phyloP scores from a whole-genome alignment of 2,329 filamentous ascomycete genomes.

The Trichophyton equinum region DNA sequence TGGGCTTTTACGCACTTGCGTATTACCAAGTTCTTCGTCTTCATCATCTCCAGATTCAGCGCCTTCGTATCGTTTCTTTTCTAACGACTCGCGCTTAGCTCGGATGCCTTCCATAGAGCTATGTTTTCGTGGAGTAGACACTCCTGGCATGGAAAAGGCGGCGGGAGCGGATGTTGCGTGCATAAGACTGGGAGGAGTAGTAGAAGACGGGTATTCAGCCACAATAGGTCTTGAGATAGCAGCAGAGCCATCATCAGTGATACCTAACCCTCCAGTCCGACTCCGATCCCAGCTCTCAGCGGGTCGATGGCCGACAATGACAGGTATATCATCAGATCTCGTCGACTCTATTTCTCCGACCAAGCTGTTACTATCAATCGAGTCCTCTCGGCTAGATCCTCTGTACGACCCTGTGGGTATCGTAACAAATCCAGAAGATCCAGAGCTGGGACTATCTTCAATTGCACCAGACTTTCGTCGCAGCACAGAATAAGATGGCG shows the following conservation, averaged over 20 bases:
- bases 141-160: constrained; percentile 42
- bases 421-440: constrained; percentile 57
- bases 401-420: constrained; percentile 56
- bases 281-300: constrained; percentile 55
- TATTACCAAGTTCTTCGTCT: constrained; percentile 70
- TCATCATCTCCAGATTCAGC: constrained; percentile 88
- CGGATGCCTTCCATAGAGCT: constrained; percentile 62
- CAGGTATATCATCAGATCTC: constrained; percentile 63
- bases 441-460: constrained; percentile 74
- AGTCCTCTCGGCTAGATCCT: constrained; percentile 73
- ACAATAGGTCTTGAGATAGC: constrained; percentile 6
- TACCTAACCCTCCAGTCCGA: constrained; percentile 53
- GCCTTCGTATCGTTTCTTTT: constrained; percentile 60
- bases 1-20: constrained; percentile 39
- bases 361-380: constrained; percentile 68
- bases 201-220: constrained; percentile 12
- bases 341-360: constrained; percentile 66
- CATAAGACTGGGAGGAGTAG: constrained; percentile 42
- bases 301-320: constrained; percentile 60
- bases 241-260: constrained; percentile 46
- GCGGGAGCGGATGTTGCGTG: constrained; percentile 54
- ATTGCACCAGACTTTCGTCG: constrained; percentile 50
- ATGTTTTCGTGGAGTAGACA: constrained; percentile 44
- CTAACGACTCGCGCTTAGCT: constrained; percentile 60
- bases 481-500: constrained; percentile 43